Evolutionary conservation across 1,139 yeast genomes (phyloP).

Genomic region (Arxiozyma bovina): DNA sequence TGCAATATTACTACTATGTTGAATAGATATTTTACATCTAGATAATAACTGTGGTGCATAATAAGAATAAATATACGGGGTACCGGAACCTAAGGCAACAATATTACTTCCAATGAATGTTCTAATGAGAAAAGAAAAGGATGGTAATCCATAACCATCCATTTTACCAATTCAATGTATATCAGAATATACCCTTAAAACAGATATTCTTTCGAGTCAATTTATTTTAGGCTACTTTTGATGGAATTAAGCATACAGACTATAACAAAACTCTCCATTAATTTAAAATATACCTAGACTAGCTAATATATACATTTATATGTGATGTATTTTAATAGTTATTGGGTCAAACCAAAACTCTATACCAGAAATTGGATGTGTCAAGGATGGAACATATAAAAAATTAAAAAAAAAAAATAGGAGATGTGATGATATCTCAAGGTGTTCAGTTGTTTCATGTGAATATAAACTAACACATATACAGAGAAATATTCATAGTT

Average conservation of each 20-base stretch:
- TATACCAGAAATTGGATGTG: not conserved
- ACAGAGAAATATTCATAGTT: too few relatives aligned
- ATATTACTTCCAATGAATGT: slow-evolving; percentile 28
- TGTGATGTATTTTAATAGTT: not conserved
- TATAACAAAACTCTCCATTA: too few relatives aligned
- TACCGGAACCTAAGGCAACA: slow-evolving; percentile 51
- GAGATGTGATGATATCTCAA: not conserved
- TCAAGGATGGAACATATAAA: not conserved
- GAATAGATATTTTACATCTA: slow-evolving; percentile 47
- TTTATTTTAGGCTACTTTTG: not conserved
- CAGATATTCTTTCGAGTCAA: too few relatives aligned
- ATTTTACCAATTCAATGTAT: not conserved
- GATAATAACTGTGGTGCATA: slow-evolving; percentile 62
- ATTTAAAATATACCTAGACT: too few relatives aligned
- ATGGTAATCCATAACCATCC: not conserved
- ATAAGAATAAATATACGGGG: slow-evolving; percentile 63
- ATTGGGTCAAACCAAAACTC: not conserved
- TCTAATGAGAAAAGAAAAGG: not conserved
- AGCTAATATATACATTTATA: too few relatives aligned
- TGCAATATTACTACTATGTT: slow-evolving; percentile 56
- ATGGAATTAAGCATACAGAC: not conserved
- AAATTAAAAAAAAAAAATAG: not conserved
- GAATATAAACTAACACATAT: too few relatives aligned
- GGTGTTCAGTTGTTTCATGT: not conserved
- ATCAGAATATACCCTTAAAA: not conserved